These are phyloP conservation scores for Triangularia verruculosa DNA, from an alignment of 2,329 filamentous ascomycete genomes.

Conservation along the genomic window DNA sequence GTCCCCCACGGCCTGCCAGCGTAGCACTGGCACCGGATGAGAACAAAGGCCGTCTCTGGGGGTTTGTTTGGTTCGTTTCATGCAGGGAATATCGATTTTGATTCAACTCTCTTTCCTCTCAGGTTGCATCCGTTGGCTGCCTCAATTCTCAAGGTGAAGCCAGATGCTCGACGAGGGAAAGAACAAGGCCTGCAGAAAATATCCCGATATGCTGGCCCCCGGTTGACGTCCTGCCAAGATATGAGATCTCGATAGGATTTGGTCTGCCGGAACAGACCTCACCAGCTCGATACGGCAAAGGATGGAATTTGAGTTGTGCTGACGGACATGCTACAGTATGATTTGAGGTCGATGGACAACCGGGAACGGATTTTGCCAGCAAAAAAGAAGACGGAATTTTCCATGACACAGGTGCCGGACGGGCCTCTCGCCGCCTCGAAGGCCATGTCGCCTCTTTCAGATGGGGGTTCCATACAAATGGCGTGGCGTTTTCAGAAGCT, in stretches of 20 bases:
- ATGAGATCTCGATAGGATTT: background rate
- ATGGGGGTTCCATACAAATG: background rate
- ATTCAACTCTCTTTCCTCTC: constrained; percentile 1
- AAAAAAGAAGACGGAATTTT: background rate
- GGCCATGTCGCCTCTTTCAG: background rate
- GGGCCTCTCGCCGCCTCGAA: background rate
- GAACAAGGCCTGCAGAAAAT: background rate
- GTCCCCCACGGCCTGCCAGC: constrained; percentile 4
- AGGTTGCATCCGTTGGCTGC: constrained; percentile 16
- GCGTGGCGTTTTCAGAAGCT: background rate
- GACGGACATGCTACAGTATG: background rate
- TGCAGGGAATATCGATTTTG: background rate
- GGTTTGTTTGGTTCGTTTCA: constrained; percentile 17
- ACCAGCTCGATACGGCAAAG: background rate
- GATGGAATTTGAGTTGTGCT: background rate
- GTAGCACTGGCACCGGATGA: constrained; percentile 19
- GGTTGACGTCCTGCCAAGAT: background rate
- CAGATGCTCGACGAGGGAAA: background rate
- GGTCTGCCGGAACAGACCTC: background rate
- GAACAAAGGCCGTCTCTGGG: constrained; percentile 11
- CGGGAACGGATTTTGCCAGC: background rate
- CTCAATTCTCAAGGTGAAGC: constrained; percentile 3
- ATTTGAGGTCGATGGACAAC: background rate
- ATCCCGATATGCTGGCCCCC: background rate
- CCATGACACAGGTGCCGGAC: background rate